phyloP scores from a whole-genome alignment of 179 eudicot species.

The Actinidia arguta region DNA sequence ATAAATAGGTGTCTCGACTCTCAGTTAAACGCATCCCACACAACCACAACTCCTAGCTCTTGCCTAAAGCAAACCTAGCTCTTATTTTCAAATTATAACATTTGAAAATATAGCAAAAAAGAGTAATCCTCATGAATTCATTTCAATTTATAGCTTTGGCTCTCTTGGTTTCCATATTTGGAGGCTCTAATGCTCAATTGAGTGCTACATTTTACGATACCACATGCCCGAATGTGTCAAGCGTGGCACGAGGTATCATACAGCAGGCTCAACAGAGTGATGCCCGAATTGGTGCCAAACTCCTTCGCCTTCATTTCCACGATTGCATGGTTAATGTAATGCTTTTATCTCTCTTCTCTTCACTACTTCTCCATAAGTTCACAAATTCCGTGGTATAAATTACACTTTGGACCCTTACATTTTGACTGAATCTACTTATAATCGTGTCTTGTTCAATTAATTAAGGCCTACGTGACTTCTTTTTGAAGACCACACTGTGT shows the following conservation, averaged over 20 bases:
- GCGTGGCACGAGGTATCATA: background rate
- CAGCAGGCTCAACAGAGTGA: constrained; percentile 1
- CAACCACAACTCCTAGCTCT: background rate
- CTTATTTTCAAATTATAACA: background rate
- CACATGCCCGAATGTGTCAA: constrained; percentile 20
- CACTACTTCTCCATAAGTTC: background rate
- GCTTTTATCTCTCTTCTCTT: background rate
- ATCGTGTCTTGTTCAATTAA: too few species aligned
- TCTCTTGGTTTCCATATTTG: constrained; percentile 4
- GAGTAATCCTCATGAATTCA: background rate
- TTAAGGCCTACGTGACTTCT: too few species aligned
- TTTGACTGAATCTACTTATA: too few species aligned
- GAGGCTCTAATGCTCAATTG: constrained; percentile 20
- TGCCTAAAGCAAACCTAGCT: background rate
- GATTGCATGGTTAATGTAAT: constrained; percentile 28
- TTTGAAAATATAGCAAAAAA: background rate
- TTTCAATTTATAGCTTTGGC: background rate
- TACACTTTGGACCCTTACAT: too few species aligned
- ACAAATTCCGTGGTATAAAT: background rate
- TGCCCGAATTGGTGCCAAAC: constrained; percentile 18
- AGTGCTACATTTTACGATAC: constrained; percentile 16
- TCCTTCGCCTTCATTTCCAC: constrained; percentile 26
- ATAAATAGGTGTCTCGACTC: background rate
- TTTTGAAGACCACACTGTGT: too few species aligned
- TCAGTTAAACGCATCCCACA: background rate